These are phyloP conservation scores for Fraxinus angustifolia DNA, from an alignment of 305 asterid genomes.

Conservation along the genomic window DNA sequence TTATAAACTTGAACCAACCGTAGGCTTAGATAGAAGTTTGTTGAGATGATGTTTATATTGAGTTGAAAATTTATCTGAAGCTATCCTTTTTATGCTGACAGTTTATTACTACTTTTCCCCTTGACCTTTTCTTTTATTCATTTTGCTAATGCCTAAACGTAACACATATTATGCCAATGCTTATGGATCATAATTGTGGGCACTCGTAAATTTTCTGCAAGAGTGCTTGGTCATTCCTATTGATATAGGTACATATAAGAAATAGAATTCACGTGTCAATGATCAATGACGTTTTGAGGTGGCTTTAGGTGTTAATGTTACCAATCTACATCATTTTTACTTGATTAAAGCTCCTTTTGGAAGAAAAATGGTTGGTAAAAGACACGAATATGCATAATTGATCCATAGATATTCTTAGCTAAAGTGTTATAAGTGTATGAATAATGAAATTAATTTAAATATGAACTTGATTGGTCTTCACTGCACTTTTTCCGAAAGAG, in stretches of 20 bases:
- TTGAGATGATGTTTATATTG: neutral
- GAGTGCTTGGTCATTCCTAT: neutral
- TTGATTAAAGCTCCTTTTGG: neutral
- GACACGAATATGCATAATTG: neutral
- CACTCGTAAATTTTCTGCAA: neutral
- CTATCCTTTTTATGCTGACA: neutral
- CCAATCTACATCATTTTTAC: neutral
- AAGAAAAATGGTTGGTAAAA: neutral
- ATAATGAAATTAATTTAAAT: neutral
- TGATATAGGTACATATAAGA: neutral
- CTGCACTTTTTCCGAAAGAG: neutral
- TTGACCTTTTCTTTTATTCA: neutral
- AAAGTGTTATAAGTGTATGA: neutral
- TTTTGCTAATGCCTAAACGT: neutral
- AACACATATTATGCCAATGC: neutral
- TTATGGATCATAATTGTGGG: neutral
- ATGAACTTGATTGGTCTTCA: neutral
- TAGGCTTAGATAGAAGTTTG: neutral
- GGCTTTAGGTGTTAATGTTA: neutral
- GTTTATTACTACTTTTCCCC: neutral
- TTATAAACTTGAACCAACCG: neutral
- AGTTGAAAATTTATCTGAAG: neutral
- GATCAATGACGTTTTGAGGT: neutral
- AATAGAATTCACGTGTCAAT: neutral
- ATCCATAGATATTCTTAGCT: neutral